These are phyloP conservation scores for Claviceps paspali DNA, from an alignment of 2,329 filamentous ascomycete species.

Conservation along the genomic window DNA sequence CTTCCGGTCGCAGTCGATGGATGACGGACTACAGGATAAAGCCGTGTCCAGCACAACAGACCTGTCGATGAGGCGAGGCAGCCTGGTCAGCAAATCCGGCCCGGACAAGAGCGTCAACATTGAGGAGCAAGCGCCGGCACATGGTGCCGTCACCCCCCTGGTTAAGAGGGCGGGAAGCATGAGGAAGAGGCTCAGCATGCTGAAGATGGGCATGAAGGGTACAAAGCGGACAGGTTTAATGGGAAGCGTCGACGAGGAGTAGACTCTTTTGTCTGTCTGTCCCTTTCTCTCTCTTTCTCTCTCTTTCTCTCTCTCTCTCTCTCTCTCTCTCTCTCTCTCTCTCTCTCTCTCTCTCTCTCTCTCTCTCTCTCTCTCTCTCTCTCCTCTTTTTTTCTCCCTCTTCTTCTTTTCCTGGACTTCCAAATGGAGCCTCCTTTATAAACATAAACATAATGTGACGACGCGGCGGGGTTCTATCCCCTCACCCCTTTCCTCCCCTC, in stretches of 20 bases:
- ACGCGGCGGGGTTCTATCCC: no score
- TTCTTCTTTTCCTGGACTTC: not conserved
- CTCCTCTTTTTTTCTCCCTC: not conserved
- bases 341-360: not conserved
- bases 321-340: not conserved
- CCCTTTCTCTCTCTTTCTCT: not conserved
- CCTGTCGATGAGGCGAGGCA: constrained; percentile 9
- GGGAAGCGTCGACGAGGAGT: constrained; percentile 42
- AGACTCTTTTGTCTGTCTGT: constrained; percentile 7
- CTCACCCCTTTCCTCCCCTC: no score
- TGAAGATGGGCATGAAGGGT: constrained; percentile 58
- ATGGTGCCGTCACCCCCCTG: constrained; percentile 17
- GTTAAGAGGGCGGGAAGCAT: constrained; percentile 44
- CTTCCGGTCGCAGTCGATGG: constrained; percentile 25
- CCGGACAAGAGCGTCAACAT: constrained; percentile 13
- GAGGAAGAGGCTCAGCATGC: constrained; percentile 62
- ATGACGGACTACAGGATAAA: constrained; percentile 12
- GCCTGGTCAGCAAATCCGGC: constrained; percentile 14
- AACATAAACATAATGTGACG: no score
- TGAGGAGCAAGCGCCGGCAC: constrained; percentile 11
- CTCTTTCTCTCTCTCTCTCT: not conserved
- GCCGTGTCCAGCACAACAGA: not conserved
- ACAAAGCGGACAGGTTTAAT: constrained; percentile 39
- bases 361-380: not conserved
- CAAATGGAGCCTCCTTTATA: no score